Evolutionary conservation across 2,329 filamentous ascomycete species (phyloP).

Genomic region (Fusarium dimerum): DNA sequence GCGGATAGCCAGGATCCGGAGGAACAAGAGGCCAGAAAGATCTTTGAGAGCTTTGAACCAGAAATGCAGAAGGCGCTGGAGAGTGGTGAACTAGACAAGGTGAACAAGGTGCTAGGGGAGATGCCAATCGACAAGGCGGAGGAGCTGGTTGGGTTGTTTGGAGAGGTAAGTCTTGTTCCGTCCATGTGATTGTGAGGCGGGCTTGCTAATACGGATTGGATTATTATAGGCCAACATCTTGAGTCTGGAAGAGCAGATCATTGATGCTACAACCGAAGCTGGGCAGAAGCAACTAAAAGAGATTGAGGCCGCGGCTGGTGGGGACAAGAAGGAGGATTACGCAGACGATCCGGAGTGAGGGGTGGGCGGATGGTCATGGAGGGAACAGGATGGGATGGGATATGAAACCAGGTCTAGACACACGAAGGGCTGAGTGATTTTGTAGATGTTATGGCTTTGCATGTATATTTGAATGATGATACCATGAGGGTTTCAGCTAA

Average conservation of each 20-base stretch:
- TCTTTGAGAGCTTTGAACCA: conserved; percentile 83
- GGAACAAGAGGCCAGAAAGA: conserved; percentile 63
- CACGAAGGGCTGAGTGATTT: background rate
- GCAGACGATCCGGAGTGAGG: conserved; percentile 42
- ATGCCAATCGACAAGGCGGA: conserved; percentile 90
- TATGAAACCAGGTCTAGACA: conserved; percentile 2
- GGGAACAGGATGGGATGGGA: background rate
- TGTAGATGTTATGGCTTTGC: background rate
- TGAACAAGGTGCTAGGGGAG: conserved; percentile 66
- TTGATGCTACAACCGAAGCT: conserved; percentile 90
- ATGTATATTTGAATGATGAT: background rate
- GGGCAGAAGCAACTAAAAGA: conserved; percentile 77
- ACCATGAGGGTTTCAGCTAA: background rate
- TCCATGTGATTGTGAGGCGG: background rate
- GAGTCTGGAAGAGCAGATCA: conserved; percentile 88
- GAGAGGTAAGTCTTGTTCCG: conserved; percentile 54
- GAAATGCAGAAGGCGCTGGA: conserved; percentile 82
- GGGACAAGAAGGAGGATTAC: conserved; percentile 28
- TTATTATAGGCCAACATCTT: conserved; percentile 71
- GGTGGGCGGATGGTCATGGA: background rate
- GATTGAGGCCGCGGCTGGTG: conserved; percentile 57
- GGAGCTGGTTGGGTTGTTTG: conserved; percentile 76
- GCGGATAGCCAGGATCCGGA: conserved; percentile 66
- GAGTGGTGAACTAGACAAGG: conserved; percentile 76
- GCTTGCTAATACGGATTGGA: conserved; percentile 20